phyloP scores from a whole-genome alignment of 164 flowering plant genomes.

The Stephania yunnanensis region DNA sequence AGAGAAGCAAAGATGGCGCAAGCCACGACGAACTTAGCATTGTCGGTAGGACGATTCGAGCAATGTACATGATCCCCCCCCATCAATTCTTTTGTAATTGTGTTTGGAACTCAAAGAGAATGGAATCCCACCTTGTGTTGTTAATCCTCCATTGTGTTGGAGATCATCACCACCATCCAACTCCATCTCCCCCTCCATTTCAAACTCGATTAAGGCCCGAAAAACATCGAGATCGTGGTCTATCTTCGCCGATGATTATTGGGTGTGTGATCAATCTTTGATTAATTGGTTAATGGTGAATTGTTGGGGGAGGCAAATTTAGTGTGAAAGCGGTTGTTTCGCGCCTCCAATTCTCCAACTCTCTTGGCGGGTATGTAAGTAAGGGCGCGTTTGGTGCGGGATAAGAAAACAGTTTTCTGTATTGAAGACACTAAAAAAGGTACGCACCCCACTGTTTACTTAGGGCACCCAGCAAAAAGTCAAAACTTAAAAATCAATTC shows the following conservation, averaged over 20 bases:
- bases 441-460: too few species aligned
- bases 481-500: too few species aligned
- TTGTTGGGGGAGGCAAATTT: too few species aligned
- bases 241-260: not conserved
- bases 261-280: not conserved
- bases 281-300: not conserved
- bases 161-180: constrained; percentile 14
- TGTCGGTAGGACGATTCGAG: constrained; percentile 24
- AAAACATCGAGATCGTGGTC: too few species aligned
- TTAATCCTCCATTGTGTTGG: constrained; percentile 36
- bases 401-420: too few species aligned
- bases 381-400: too few species aligned
- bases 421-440: too few species aligned
- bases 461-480: too few species aligned
- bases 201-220: not conserved
- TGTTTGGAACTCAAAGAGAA: constrained; percentile 42
- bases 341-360: not conserved
- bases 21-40: constrained; percentile 54
- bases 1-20: constrained; percentile 78
- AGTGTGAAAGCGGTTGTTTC: not conserved
- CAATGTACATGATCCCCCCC: constrained; percentile 31
- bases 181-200: constrained; percentile 17
- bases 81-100: constrained; percentile 63
- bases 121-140: constrained; percentile 22
- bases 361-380: too few species aligned